A percentile compares a stretch with the other conserved stretches of the same genome.
Conservation (phyloP, 2,329 filamentous ascomycete species). For the Coniochaeta ligniaria region DNA sequence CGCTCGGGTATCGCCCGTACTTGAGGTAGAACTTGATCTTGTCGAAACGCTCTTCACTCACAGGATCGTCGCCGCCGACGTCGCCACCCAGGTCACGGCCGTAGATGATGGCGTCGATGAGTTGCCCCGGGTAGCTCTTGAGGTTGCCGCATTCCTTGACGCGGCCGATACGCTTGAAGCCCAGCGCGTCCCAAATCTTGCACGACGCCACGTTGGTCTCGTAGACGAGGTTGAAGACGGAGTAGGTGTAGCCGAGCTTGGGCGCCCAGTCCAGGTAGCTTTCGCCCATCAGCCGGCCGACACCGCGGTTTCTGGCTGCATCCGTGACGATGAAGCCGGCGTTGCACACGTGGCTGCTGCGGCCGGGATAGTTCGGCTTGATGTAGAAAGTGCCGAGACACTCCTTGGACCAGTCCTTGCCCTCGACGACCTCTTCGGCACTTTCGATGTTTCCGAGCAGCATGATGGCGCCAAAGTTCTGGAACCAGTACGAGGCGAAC, state of each 20-base stretch:
- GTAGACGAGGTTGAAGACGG: slow-evolving; percentile 90
- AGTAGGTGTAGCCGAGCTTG: slow-evolving; percentile 80
- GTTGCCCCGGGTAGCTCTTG: slow-evolving; percentile 59
- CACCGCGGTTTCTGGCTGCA: slow-evolving; percentile 64
- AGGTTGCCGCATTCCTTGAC: slow-evolving; percentile 67
- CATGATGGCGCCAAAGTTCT: slow-evolving; percentile 85
- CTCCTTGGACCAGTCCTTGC: slow-evolving; percentile 69
- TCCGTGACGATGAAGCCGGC: slow-evolving; percentile 72
- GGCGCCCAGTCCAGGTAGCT: slow-evolving; percentile 72
- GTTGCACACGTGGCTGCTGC: slow-evolving; percentile 88
- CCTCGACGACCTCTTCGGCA: slow-evolving; percentile 48
- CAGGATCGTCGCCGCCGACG: slow-evolving; percentile 68
- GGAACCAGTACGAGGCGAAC: slow-evolving; percentile 84
- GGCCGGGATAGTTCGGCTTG: slow-evolving; percentile 87
- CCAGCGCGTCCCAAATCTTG: slow-evolving; percentile 84
- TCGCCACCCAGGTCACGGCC: slow-evolving; percentile 52
- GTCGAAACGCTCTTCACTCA: slow-evolving; percentile 94
- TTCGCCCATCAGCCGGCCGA: slow-evolving; percentile 70
- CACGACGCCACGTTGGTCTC: slow-evolving; percentile 89
- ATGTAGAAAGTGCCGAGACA: slow-evolving; percentile 91
- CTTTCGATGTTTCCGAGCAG: slow-evolving; percentile 67
- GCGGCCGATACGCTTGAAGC: slow-evolving; percentile 85
- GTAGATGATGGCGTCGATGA: slow-evolving; percentile 72
- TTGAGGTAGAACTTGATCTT: slow-evolving; percentile 98
- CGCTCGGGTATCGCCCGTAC: slow-evolving; percentile 85